Evolutionary conservation across 352 stramenopile genomes (phyloP), one percentile per base, ranked within the genome.

Genomic region (Phytophthora hibernalis): DNA sequence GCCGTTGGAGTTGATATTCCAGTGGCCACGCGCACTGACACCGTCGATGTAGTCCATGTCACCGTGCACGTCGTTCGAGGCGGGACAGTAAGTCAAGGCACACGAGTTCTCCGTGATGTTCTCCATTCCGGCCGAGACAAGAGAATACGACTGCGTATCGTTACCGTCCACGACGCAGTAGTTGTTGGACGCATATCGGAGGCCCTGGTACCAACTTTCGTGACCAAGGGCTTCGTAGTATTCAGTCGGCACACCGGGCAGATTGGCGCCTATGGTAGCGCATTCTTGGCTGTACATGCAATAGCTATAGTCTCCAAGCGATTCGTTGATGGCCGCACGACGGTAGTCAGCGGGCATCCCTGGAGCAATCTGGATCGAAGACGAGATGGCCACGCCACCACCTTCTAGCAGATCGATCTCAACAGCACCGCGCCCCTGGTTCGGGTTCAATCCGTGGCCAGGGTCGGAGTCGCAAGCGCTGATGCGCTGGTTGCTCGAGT

Each of bases 321-420:
- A 74, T 5, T 56, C 40, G 52, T 87, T 87, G 12, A 72, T 67
- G 1, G 55, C 31, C 3, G 74, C 63, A 16, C 71, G 74, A 24
- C 84, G 82, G 43, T 79, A 92, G 28, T 89, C 72, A 5, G 61
- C 43, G 4, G 79, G 76, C 61, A 93, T 76, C 16, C 83, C 82
- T 0, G 85, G 85, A 2, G 79, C 85, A 38, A 93, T 87, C 68
- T 91, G 84, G 42, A 93, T 89, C 3, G 84, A 93, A 12, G 82
- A 91, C 38, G 82, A 91, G 54, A 91, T 89, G 1, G 72, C 84
- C 7, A 77, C 58, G 2, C 82, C 84, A 16, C 82, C 82, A 24
- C 82, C 92, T 85, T 99, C 96, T 21, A 99, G 74, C 16, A 99
- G 78, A 80, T 99, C 96, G 70, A 99, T 98, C 73, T 99, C 96